phyloP scores from a whole-genome alignment of 2,329 filamentous ascomycete genomes.

The Trichoderma sp. region DNA sequence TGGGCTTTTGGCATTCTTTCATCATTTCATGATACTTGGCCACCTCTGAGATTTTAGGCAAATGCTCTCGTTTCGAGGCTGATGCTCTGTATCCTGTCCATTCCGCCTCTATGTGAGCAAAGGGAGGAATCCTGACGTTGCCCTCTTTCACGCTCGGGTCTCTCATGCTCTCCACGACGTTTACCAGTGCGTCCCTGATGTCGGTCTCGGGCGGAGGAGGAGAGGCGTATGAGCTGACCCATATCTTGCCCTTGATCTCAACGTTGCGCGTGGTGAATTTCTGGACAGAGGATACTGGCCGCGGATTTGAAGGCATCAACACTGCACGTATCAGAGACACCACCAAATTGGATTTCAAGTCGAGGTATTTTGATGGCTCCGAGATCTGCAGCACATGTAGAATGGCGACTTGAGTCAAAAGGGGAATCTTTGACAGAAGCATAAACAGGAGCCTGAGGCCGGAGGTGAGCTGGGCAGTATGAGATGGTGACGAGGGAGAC shows the following conservation, averaged over 20 bases:
- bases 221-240: constrained; percentile 73
- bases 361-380: constrained; percentile 72
- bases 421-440: constrained; percentile 60
- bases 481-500: not conserved
- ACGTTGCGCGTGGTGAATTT: constrained; percentile 61
- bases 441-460: constrained; percentile 30
- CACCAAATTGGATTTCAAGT: constrained; percentile 72
- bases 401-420: constrained; percentile 62
- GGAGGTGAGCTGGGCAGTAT: not conserved
- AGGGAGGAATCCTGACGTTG: constrained; percentile 48
- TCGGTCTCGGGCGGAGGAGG: constrained; percentile 59
- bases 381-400: constrained; percentile 69
- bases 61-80: constrained; percentile 51
- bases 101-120: constrained; percentile 65
- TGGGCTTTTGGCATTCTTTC: constrained; percentile 63
- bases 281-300: constrained; percentile 64
- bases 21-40: constrained; percentile 68
- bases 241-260: constrained; percentile 75
- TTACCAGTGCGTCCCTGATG: constrained; percentile 46
- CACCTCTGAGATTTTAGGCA: constrained; percentile 60
- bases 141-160: not conserved
- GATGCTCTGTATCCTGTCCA: constrained; percentile 71
- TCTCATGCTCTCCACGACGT: constrained; percentile 7
- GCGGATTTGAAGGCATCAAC: constrained; percentile 48
- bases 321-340: constrained; percentile 72